phyloP scores from a whole-genome alignment of 2,329 filamentous ascomycete genomes.

The Penicillium janthinellum region DNA sequence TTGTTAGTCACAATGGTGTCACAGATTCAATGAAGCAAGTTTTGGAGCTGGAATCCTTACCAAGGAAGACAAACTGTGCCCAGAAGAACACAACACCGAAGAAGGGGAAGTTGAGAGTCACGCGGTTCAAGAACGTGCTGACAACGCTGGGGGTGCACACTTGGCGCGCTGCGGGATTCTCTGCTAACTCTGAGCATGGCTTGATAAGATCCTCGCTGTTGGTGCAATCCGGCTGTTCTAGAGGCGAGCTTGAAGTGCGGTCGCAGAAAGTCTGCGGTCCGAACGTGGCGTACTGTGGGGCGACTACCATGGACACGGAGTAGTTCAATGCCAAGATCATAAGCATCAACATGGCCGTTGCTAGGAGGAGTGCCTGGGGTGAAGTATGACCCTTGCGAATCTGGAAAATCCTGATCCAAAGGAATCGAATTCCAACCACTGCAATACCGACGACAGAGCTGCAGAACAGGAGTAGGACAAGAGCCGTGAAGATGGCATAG shows the following conservation, averaged over 20 bases:
- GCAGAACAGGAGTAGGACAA: slow-evolving; percentile 85
- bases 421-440: slow-evolving; percentile 86
- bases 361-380: slow-evolving; percentile 87
- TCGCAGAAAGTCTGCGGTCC: slow-evolving; percentile 94
- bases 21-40: background rate
- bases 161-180: slow-evolving; percentile 69
- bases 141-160: slow-evolving; percentile 91
- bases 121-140: slow-evolving; percentile 88
- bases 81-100: slow-evolving; percentile 93
- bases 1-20: slow-evolving; percentile 1
- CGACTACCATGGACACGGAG: slow-evolving; percentile 87
- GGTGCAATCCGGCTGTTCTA: slow-evolving; percentile 73
- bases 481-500: slow-evolving; percentile 82
- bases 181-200: slow-evolving; percentile 76
- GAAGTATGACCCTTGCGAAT: slow-evolving; percentile 87
- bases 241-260: slow-evolving; percentile 62
- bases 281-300: slow-evolving; percentile 91
- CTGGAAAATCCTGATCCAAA: slow-evolving; percentile 92
- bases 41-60: slow-evolving; percentile 32
- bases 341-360: slow-evolving; percentile 86
- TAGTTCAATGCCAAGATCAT: slow-evolving; percentile 93
- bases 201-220: slow-evolving; percentile 67
- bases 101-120: slow-evolving; percentile 92
- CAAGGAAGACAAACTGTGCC: slow-evolving; percentile 91
- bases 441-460: slow-evolving; percentile 86